Percentiles rank a stretch among this genome's conserved stretches.
These are phyloP conservation scores for Astragalus membranaceus DNA, from an alignment of 306 rosid species.

Conservation along the genomic window DNA sequence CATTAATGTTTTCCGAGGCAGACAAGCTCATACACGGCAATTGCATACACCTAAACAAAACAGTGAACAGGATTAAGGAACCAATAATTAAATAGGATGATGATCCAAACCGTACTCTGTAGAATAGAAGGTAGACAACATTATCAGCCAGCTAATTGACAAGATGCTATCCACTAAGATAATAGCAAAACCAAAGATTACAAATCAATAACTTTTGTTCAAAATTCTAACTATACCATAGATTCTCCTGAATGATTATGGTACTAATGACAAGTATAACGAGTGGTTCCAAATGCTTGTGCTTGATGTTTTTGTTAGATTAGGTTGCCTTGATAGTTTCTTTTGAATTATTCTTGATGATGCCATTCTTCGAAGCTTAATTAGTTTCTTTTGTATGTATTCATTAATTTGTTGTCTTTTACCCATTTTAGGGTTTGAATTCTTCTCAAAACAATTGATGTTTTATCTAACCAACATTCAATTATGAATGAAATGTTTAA, in stretches of 20 bases:
- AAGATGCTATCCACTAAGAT: conserved; percentile 21
- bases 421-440: conserved; percentile 24
- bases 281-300: conserved; percentile 24
- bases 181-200: conserved; percentile 13
- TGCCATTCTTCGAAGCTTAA: too few species aligned
- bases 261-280: conserved; percentile 30
- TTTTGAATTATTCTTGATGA: too few species aligned
- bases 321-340: too few species aligned
- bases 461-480: neutral
- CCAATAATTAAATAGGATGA: conserved; percentile 34
- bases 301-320: too few species aligned
- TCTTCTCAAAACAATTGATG: conserved; percentile 18
- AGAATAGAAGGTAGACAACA: conserved; percentile 26
- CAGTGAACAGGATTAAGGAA: neutral
- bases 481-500: neutral
- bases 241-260: conserved; percentile 11
- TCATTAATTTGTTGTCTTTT: conserved; percentile 10
- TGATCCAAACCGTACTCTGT: conserved; percentile 15
- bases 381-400: too few species aligned
- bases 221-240: conserved; percentile 23
- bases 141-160: conserved; percentile 1
- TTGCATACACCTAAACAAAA: neutral
- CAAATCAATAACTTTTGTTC: conserved; percentile 17
- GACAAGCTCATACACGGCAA: conserved; percentile 6
- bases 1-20: conserved; percentile 8